Evolutionary conservation across 1,284 basidiomycete genomes (phyloP), one percentile per base, ranked within the genome.

Genomic region (Leucoagaricus sp.): DNA sequence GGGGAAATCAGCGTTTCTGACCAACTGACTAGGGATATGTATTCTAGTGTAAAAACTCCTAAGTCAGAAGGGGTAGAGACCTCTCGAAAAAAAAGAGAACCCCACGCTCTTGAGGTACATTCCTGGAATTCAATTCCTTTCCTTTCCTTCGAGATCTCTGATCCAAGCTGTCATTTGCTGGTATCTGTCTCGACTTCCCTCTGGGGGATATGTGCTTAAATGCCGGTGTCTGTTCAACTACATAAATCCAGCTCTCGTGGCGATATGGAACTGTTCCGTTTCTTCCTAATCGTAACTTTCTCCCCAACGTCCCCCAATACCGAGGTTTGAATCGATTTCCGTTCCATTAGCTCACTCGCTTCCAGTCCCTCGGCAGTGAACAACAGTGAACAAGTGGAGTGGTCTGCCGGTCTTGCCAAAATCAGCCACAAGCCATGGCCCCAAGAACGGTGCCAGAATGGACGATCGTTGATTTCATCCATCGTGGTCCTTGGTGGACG

Each of bases 401-500:
- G 6, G 40, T 28, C 29, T 34, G 36, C 19, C 25, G 25, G 13
- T 21, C 34, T 45, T 40, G 53, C 34, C 36, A 21, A 29, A 50
- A 25, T 21, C 47, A 34, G 36, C 23, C 12, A 13, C 42, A 50
- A 15, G 41, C n/a, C 17, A 67, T 68, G 63, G 56, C 64, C 10
- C 63, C 64, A 23, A 58, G 75, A 56, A 72, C 65, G 13, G 65
- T 68, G 19, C 75, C 77, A 51, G 79, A 78, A 69, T 81, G 76
- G 79, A 80, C 83, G 19, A 71, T 85, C 47, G 76, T 79, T 46
- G 79, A 83, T 65, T 82, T 83, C 63, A 80, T 85, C 50, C 77
- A 85, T 66, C 69, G 70, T 60, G 82, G 82, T n/a, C 72, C 73
- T 17, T 86, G 84, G 84, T 85, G 83, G 83, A 76, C 63, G 54